Conservation (phyloP, 208 protist species). For the Trypanosoma mega region DNA sequence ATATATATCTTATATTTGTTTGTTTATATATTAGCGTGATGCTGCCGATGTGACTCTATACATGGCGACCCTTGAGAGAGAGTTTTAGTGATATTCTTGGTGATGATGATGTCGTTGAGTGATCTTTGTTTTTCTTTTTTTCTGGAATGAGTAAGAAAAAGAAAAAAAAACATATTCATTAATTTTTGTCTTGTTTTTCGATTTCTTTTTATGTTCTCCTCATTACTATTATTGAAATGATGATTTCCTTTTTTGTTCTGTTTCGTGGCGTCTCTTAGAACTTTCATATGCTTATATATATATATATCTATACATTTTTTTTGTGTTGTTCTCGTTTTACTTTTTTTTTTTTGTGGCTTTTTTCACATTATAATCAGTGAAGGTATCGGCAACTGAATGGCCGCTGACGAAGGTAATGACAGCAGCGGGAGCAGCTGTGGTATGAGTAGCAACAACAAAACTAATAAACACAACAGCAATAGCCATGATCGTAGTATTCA, state of each 20-base stretch:
- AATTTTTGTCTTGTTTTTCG: background rate
- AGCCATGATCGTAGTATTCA: too few relatives aligned
- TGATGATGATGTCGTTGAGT: background rate
- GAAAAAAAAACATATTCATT: background rate
- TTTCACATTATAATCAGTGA: background rate
- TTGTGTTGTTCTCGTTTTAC: background rate
- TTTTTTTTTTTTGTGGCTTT: background rate
- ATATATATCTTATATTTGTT: too few relatives aligned
- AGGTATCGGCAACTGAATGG: too few relatives aligned
- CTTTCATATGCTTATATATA: too few relatives aligned
- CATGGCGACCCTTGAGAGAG: too few relatives aligned
- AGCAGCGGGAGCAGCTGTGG: background rate
- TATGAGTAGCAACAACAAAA: background rate
- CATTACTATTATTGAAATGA: too few relatives aligned
- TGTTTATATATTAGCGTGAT: too few relatives aligned
- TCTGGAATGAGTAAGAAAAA: too few relatives aligned
- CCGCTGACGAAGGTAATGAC: background rate
- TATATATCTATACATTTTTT: too few relatives aligned
- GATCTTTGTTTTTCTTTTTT: background rate
- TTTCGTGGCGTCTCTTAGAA: background rate
- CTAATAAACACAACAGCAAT: too few relatives aligned
- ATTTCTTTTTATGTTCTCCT: background rate
- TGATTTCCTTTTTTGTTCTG: conserved; percentile 6
- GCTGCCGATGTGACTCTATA: too few relatives aligned
- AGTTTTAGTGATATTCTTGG: background rate